Evolutionary conservation across 2,329 filamentous ascomycete species (phyloP).

Genomic region (Stemphylium lycopersici): DNA sequence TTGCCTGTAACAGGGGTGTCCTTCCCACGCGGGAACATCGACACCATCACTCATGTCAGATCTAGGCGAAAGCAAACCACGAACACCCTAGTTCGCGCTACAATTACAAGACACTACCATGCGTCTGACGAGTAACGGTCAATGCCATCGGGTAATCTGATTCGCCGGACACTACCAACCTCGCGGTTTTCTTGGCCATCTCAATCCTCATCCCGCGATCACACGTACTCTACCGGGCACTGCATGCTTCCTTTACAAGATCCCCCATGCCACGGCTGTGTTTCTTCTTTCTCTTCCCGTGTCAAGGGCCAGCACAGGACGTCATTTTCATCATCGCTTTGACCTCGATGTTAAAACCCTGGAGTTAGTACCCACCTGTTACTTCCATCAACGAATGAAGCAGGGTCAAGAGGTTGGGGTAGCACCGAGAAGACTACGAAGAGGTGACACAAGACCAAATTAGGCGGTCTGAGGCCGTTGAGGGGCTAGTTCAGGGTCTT

Average conservation of each 20-base stretch:
- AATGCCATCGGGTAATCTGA: slow-evolving; percentile 12
- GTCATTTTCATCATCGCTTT: slow-evolving; percentile 34
- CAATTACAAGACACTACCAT: slow-evolving; percentile 23
- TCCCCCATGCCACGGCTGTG: slow-evolving; percentile 21
- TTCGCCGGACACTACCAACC: slow-evolving; percentile 15
- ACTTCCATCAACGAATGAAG: slow-evolving; percentile 38
- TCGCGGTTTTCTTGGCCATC: slow-evolving; percentile 11
- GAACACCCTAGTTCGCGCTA: slow-evolving; percentile 18
- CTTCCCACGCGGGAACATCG: slow-evolving; percentile 24
- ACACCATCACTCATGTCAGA: slow-evolving; percentile 21
- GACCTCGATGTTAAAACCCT: slow-evolving; percentile 27
- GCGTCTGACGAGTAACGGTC: slow-evolving; percentile 16
- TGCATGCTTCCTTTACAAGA: slow-evolving; percentile 29
- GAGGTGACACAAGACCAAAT: slow-evolving; percentile 17
- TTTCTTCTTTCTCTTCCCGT: slow-evolving; percentile 8
- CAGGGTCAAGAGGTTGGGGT: neutral
- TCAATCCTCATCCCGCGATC: slow-evolving; percentile 4
- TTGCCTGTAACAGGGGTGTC: slow-evolving; percentile 32
- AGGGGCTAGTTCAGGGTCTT: slow-evolving; percentile 17
- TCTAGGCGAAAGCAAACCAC: slow-evolving; percentile 27
- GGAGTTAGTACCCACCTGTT: slow-evolving; percentile 23
- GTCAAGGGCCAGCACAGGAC: slow-evolving; percentile 21
- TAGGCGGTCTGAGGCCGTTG: slow-evolving; percentile 18
- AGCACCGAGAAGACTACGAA: slow-evolving; percentile 9
- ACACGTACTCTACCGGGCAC: slow-evolving; percentile 13